A percentile compares a stretch with the other conserved stretches of the same genome.
These are phyloP conservation scores for Carex myosuroides DNA, from an alignment of 176 grass and related monocot species.

Conservation along the genomic window DNA sequence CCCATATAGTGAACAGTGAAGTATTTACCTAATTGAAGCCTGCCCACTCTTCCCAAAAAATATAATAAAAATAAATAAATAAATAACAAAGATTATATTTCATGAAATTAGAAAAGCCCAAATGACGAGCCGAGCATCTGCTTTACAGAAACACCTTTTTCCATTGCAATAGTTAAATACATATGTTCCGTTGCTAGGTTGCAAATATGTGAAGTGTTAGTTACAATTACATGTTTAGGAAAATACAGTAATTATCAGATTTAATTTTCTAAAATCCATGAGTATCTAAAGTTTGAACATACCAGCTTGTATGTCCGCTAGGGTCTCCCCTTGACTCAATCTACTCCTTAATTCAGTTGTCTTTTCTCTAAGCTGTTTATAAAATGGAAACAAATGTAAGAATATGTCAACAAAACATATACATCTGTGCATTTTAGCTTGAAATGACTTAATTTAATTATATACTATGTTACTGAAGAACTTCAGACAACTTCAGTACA, in stretches of 20 bases:
- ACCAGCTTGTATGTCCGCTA: slow-evolving; percentile 79
- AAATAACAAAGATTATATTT: not conserved
- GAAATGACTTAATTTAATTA: not conserved
- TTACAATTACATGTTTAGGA: not conserved
- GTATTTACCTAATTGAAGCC: not conserved
- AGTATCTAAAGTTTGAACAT: not conserved
- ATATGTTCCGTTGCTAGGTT: not conserved
- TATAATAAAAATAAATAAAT: not conserved
- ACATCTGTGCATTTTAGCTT: not conserved
- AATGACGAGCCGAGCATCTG: not conserved
- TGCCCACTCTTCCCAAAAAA: not conserved
- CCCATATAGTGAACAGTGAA: not conserved
- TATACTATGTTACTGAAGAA: not conserved
- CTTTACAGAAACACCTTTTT: not conserved
- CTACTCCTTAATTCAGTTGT: slow-evolving; percentile 59
- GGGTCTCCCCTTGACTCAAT: slow-evolving; percentile 57
- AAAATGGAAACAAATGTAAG: slow-evolving; percentile 6
- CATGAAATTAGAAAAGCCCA: not conserved
- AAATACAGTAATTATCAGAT: not conserved
- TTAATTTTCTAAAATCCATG: not conserved
- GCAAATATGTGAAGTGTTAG: not conserved
- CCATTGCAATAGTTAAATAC: not conserved
- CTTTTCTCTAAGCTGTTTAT: slow-evolving; percentile 58
- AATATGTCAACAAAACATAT: not conserved
- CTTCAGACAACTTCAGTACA: not conserved